Evolutionary conservation across 179 eudicot genomes (phyloP).

Genomic region (Spinacia oleracea): DNA sequence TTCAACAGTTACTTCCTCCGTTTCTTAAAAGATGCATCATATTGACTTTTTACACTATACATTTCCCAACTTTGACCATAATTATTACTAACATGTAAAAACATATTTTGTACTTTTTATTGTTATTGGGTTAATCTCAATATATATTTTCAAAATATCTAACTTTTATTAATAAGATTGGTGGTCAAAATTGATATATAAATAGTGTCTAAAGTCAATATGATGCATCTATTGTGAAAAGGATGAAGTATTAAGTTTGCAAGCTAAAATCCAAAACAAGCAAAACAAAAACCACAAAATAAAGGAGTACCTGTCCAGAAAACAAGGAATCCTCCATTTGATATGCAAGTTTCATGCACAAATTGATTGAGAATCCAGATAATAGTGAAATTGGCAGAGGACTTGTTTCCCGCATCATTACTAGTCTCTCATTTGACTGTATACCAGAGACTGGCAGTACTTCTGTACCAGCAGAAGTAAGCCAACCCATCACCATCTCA

Average conservation of each 20-base stretch:
- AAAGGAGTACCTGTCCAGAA: conserved; percentile 71
- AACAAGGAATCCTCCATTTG: conserved; percentile 95
- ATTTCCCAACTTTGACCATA: too few species aligned
- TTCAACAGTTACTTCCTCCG: too few species aligned
- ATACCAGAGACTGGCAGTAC: conserved; percentile 58
- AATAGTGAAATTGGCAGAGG: conserved; percentile 78
- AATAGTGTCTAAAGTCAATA: too few species aligned
- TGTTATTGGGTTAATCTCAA: too few species aligned
- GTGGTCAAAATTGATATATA: too few species aligned
- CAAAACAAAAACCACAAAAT: conserved; percentile 22
- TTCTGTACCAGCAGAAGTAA: conserved; percentile 83
- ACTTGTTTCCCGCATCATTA: conserved; percentile 85
- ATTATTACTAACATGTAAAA: too few species aligned
- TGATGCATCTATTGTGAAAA: too few species aligned
- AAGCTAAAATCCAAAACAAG: not conserved
- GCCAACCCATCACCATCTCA: conserved; percentile 87
- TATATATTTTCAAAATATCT: too few species aligned
- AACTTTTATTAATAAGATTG: too few species aligned
- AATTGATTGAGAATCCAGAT: conserved; percentile 82
- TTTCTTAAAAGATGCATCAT: too few species aligned
- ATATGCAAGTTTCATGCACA: conserved; percentile 68
- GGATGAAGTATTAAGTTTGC: not conserved
- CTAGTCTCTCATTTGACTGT: conserved; percentile 74
- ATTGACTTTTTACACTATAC: too few species aligned
- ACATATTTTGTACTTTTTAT: too few species aligned